phyloP scores from a whole-genome alignment of 306 rosid species.

The Sphenostylis stenocarpa region DNA sequence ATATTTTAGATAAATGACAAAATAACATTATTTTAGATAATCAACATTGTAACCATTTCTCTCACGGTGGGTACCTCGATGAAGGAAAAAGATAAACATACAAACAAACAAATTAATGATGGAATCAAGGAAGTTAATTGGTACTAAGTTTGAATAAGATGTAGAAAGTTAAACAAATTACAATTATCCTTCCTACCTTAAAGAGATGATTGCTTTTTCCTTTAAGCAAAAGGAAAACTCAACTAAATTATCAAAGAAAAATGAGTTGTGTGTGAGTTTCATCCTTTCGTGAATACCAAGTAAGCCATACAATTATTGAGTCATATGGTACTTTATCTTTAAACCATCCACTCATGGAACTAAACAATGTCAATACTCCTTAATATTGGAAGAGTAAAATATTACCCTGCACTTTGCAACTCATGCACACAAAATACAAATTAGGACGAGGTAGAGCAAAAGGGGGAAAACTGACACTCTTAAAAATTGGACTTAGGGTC shows the following conservation, averaged over 20 bases:
- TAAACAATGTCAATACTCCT: not conserved
- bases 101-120: conserved; percentile 27
- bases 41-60: conserved; percentile 81
- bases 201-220: not conserved
- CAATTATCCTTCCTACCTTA: not conserved
- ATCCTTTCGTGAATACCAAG: conserved; percentile 1
- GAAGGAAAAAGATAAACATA: conserved; percentile 23
- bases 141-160: not conserved
- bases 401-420: not conserved
- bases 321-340: conserved; percentile 11
- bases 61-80: conserved; percentile 77
- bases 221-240: not conserved
- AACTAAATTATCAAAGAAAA: conserved; percentile 22
- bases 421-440: not conserved
- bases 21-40: no score
- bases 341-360: conserved; percentile 20
- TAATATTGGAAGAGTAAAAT: not conserved
- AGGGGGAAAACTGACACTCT: not conserved
- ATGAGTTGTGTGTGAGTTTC: not conserved
- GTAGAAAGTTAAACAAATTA: not conserved
- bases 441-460: not conserved
- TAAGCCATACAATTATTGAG: not conserved
- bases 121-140: conserved; percentile 1
- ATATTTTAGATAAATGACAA: no score
- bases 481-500: no score